Evolutionary conservation across 345 rosid genomes (phyloP).

Genomic region (Populus pruinosa): DNA sequence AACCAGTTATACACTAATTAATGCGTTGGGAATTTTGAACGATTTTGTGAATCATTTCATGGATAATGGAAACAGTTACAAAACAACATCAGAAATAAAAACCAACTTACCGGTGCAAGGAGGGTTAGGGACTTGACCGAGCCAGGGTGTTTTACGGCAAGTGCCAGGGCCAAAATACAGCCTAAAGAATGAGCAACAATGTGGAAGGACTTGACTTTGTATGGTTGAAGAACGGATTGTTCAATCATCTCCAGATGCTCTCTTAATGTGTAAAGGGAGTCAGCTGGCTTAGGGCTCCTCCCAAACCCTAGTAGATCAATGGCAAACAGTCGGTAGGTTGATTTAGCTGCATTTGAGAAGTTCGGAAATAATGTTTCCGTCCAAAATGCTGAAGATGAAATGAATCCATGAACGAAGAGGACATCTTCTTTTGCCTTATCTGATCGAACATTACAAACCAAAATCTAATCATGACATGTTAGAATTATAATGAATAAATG

Average conservation of each 20-base stretch:
- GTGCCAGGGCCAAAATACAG: slow-evolving; percentile 92
- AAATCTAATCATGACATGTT: not conserved
- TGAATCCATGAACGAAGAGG: slow-evolving; percentile 95
- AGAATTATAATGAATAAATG: not conserved
- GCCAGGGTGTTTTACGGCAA: slow-evolving; percentile 72
- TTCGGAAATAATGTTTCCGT: slow-evolving; percentile 92
- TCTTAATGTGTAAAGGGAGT: slow-evolving; percentile 79
- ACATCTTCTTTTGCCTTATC: slow-evolving; percentile 68
- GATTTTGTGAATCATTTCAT: not conserved
- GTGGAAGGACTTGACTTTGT: slow-evolving; percentile 81
- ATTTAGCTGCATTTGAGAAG: slow-evolving; percentile 65
- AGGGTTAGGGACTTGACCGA: slow-evolving; percentile 85
- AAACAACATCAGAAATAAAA: not conserved
- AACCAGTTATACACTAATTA: not conserved
- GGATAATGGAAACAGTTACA: too few relatives aligned
- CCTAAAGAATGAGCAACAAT: slow-evolving; percentile 98
- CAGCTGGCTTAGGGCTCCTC: slow-evolving; percentile 90
- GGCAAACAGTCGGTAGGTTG: slow-evolving; percentile 67
- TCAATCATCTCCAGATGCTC: slow-evolving; percentile 96
- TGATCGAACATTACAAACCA: slow-evolving; percentile 7
- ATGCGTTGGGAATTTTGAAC: not conserved
- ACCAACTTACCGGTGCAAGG: slow-evolving; percentile 71
- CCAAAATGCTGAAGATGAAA: slow-evolving; percentile 95
- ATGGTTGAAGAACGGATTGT: slow-evolving; percentile 33
- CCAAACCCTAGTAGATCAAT: slow-evolving; percentile 89